Evolutionary conservation across 768 basidiomycete genomes (phyloP).

Genomic region (Russula sp.): DNA sequence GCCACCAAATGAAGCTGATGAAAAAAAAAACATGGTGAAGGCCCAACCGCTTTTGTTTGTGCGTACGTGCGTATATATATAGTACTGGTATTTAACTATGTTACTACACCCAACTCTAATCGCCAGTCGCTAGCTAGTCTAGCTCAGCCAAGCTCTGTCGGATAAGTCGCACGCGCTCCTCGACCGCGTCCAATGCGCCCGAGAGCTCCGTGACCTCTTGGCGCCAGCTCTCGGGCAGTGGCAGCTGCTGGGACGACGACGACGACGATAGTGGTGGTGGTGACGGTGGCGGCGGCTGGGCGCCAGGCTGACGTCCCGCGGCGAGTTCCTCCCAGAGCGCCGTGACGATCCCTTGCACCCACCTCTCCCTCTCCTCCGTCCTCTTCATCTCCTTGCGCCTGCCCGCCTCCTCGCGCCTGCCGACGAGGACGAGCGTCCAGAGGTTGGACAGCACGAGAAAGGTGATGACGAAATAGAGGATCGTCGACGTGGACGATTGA

Average conservation of each 20-base stretch:
- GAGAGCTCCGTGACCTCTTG: constrained; percentile 11
- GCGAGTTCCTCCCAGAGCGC: constrained; percentile 68
- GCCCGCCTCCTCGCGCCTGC: constrained; percentile 39
- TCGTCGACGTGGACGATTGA: constrained; percentile 61
- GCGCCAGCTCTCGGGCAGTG: constrained; percentile 19
- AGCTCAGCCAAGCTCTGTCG: constrained; percentile 10
- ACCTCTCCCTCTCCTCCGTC: constrained; percentile 63
- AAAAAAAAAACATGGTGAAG: too few species aligned
- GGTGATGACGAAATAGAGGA: constrained; percentile 66
- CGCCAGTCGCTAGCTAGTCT: background rate
- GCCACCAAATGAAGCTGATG: too few species aligned
- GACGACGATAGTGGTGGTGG: background rate
- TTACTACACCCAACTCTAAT: too few species aligned
- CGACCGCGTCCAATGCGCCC: constrained; percentile 12
- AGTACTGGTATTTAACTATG: too few species aligned
- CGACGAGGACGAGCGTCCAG: constrained; percentile 51
- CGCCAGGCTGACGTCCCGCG: constrained; percentile 33
- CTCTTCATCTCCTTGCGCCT: constrained; percentile 42
- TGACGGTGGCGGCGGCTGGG: too few species aligned
- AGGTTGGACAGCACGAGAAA: constrained; percentile 70
- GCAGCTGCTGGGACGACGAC: background rate
- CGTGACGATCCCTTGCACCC: constrained; percentile 64
- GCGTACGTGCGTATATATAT: too few species aligned
- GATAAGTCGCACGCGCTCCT: constrained; percentile 15
- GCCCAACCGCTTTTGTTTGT: too few species aligned